Evolutionary conservation across 1,139 yeast species (phyloP), one percentile per base, ranked within the genome.

Genomic region (Meyerozyma smithsonii): DNA sequence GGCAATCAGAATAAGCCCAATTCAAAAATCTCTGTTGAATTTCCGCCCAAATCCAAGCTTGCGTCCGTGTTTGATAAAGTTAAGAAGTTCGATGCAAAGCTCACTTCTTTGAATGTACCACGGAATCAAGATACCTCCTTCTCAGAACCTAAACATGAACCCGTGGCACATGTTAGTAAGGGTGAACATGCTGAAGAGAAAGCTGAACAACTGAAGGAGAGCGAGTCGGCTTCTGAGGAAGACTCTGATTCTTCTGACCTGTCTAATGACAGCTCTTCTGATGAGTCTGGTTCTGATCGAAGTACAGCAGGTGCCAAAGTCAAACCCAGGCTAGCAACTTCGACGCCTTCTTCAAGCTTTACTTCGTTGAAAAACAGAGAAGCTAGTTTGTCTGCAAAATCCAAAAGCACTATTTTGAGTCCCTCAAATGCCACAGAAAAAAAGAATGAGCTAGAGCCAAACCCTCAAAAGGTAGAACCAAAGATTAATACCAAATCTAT

Each of bases 31-130:
- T 42, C 25, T 44, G 46, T 5, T 8, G 18, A 3, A 49, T 47
- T 10, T 42, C 42, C 35, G 25, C 32, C 18, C 44, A 44, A 42
- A 30, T 42, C 52, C 5, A 52, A 54, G 32, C 40, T 52, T 8
- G 44, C 48, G 10, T 46, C 50, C n/a, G 44, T 51, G 24, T 43
- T 47, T 35, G 44, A 50, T 15, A 55, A 54, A 33, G 44, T 56
- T 47, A 50, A 51, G 24, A 50, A 45, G 26, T 47, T 56, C 14
- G 58, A 56, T 23, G 37, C 46, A 6, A 48, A 47, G 38, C 40
- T 51, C 26, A 46, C 39, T 17, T 26, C 42, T 26, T 23, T 30
- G 33, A 35, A 30, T 18, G 23, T 30, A 8, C 34, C 34, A 8
- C 18, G 30, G 12, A 26, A 12, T 12, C 30, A 26, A n/a, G 30